Evolutionary conservation across 805 yeast species (phyloP), one percentile per base, ranked within the genome.

Genomic region (Debaryomyces tyrocola): DNA sequence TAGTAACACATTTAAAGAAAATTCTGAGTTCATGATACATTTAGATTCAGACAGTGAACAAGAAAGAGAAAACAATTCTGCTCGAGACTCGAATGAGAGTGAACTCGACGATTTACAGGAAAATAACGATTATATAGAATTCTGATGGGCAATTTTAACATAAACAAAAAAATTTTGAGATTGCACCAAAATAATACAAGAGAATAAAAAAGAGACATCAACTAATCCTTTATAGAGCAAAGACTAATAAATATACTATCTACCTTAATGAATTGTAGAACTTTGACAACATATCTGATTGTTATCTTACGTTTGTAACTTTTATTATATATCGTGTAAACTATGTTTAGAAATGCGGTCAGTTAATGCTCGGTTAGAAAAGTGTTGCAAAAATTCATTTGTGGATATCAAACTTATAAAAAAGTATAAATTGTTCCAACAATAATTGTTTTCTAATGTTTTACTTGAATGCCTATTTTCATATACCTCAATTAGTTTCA

Each of bases 51-150:
- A 50, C 31, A 39, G 54, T 4, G 54, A 34, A n/a, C 18, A 11
- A 11, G 31, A 21, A 20, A 20, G 20, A 12, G 15, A 18, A n/a
- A 33, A 35, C n/a, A 41, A 35, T 14, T 37, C 15, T 18, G 39
- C 40, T 6, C 17, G 36, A 15, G 40, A 42, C 10, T 37, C 43
- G 1, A n/a, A 27, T n/a, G 20, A n/a, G 7, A 37, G 17, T 20
- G 40, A 37, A 11, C 28, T 20, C n/a, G 61, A 62, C 48, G 60
- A 48, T 11, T 43, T 63, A 34, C 57, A 55, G 38, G 57, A 55
- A 17, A 63, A 62, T 41, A 49, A 49, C 18, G 69, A 64, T 45
- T 64, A 48, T 40, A 56, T 64, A 10, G 51, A 48, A 42, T 44
- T 63, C 33, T 49, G 38, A 47, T 24, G 27, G 27, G 27, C 10